Evolutionary conservation across 2,329 filamentous ascomycete species (phyloP).

Genomic region (Zymoseptoria passerinii): DNA sequence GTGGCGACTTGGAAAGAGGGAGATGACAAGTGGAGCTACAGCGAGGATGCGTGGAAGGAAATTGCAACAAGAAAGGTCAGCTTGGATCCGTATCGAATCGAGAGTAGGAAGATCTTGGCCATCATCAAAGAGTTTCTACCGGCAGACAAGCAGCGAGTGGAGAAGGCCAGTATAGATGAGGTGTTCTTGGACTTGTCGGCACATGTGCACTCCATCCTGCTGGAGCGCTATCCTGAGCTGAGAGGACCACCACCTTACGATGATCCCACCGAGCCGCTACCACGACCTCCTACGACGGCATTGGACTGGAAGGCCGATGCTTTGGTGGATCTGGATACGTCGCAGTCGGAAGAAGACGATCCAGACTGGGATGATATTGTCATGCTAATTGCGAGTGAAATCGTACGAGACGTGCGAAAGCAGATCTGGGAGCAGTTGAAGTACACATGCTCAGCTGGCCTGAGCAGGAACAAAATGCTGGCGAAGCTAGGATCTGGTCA

Average conservation of each 20-base stretch:
- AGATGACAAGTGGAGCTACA: slow-evolving; percentile 85
- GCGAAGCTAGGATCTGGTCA: slow-evolving; percentile 86
- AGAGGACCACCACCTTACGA: slow-evolving; percentile 60
- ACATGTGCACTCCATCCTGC: slow-evolving; percentile 66
- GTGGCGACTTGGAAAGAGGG: slow-evolving; percentile 93
- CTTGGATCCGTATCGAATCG: slow-evolving; percentile 78
- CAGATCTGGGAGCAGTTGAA: slow-evolving; percentile 61
- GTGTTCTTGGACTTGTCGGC: slow-evolving; percentile 88
- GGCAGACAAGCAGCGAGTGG: slow-evolving; percentile 58
- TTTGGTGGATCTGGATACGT: slow-evolving; percentile 67
- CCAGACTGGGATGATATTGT: slow-evolving; percentile 96
- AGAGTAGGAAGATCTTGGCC: slow-evolving; percentile 74
- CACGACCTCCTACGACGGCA: slow-evolving; percentile 62
- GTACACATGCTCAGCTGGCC: slow-evolving; percentile 87
- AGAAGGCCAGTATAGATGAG: slow-evolving; percentile 94
- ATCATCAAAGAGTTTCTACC: slow-evolving; percentile 68
- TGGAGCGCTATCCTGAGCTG: slow-evolving; percentile 71
- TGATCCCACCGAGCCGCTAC: slow-evolving; percentile 59
- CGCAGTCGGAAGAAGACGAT: slow-evolving; percentile 65
- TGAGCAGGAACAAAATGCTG: slow-evolving; percentile 88
- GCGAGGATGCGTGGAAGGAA: slow-evolving; percentile 65
- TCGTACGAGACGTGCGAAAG: slow-evolving; percentile 66
- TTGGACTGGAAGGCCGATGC: slow-evolving; percentile 78
- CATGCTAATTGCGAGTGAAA: slow-evolving; percentile 79
- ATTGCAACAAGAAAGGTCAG: slow-evolving; percentile 90